Evolutionary conservation across 78 protist species (phyloP).

Genomic region (Planoprotostelium fungivorum): DNA sequence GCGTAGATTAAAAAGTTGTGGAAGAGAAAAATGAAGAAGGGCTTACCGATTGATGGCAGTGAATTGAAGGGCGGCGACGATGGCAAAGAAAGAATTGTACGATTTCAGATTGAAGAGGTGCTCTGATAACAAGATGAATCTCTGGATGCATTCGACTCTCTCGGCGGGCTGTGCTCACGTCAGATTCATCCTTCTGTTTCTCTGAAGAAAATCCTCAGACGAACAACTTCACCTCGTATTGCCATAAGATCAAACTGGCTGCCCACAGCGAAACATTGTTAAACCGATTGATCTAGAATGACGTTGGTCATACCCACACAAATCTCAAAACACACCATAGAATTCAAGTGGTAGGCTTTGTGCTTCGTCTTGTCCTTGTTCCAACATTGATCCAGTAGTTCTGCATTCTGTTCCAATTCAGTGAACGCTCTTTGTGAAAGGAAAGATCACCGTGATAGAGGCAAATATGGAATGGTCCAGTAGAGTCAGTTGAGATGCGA

Average conservation of each 20-base stretch:
- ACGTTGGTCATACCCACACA: neutral
- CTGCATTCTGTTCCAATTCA: neutral
- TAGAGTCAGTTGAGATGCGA: neutral
- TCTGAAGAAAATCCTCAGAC: too few species aligned
- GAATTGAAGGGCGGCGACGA: neutral
- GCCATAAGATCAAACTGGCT: neutral
- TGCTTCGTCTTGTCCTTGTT: neutral
- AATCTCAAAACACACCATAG: neutral
- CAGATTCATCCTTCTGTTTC: neutral
- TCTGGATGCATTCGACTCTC: neutral
- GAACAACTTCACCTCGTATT: neutral
- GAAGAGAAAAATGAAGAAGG: neutral
- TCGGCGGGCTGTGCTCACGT: neutral
- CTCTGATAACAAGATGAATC: neutral
- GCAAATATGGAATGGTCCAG: neutral
- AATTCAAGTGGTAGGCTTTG: neutral
- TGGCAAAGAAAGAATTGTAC: neutral
- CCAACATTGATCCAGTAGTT: neutral
- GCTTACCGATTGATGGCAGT: neutral
- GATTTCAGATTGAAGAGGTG: neutral
- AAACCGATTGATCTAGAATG: neutral
- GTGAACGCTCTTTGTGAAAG: neutral
- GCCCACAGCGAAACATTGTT: neutral
- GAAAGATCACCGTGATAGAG: neutral
- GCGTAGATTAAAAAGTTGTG: neutral